Percentiles rank a stretch among this genome's conserved stretches.
phyloP scores from a whole-genome alignment of 2,329 filamentous ascomycete genomes.

The Xylaria hypoxylon region DNA sequence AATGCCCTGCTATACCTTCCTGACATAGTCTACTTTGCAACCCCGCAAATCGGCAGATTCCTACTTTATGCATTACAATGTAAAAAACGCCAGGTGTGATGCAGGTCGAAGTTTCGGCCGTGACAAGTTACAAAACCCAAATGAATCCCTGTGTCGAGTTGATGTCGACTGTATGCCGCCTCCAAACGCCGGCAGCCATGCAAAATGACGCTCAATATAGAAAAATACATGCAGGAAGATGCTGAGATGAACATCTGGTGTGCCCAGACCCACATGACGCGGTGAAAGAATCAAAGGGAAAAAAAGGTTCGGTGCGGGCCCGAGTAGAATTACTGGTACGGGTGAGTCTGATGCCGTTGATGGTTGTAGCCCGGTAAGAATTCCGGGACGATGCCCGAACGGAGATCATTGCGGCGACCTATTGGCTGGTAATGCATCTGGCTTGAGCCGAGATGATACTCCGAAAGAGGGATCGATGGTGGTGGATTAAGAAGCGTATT shows the following conservation, averaged over 20 bases:
- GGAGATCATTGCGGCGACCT: constrained; percentile 74
- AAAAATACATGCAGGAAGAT: constrained; percentile 31
- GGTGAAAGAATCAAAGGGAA: not conserved
- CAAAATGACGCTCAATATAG: constrained; percentile 40
- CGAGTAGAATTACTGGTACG: constrained; percentile 33
- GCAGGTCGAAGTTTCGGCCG: constrained; percentile 35
- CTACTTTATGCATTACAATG: constrained; percentile 36
- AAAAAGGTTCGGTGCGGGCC: not conserved
- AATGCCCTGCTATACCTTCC: constrained; percentile 14
- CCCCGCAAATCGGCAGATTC: constrained; percentile 21
- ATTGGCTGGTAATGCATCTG: constrained; percentile 88
- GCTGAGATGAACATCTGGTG: constrained; percentile 1
- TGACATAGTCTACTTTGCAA: constrained; percentile 24
- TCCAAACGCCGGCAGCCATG: constrained; percentile 48
- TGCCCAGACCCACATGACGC: constrained; percentile 2
- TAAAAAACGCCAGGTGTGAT: constrained; percentile 43
- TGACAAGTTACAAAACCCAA: constrained; percentile 32
- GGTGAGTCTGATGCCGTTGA: constrained; percentile 40
- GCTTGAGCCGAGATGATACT: constrained; percentile 75
- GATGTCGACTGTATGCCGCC: constrained; percentile 44
- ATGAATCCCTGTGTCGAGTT: constrained; percentile 42
- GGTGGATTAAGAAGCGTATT: constrained; percentile 92
- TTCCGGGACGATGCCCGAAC: constrained; percentile 77
- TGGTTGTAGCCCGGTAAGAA: constrained; percentile 53
- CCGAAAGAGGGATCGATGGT: constrained; percentile 80